Base-by-base conservation (phyloP, 1,284 basidiomycete species). In the Trichosporon asahii region DNA sequence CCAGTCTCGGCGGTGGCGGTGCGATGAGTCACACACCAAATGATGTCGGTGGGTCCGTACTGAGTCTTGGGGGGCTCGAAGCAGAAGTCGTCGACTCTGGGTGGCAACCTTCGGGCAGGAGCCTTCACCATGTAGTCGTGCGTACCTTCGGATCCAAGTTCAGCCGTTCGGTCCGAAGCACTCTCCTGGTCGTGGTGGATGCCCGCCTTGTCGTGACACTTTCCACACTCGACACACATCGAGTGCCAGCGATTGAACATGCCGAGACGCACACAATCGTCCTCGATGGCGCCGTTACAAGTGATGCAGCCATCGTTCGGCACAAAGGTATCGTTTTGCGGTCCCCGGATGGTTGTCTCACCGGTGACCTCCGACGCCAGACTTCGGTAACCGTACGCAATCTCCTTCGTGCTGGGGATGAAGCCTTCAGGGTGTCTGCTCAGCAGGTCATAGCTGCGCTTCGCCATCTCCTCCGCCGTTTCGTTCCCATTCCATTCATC, bases 181-280 rank as follows among this genome's bases (percentile, higher is more conserved):
- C 67, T 73, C 49, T 66, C 71, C 63, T 75, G 60, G 69, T 79
- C 70, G 31, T 69, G 72, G 44, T 37, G 55, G 74, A 79, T 81
- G 15, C 90, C 88, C 46, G 94, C 92, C 37, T 87, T 86, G 79
- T 90, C 92, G 15, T 92, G 91, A 78, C 97, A 98, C 21, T 85
- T 86, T 14, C 84, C 83, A 77, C 96, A 99, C 73, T 90, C 89
- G 60, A 99, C 85, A 82, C 96, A 99, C 33, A 91, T 88, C 2
- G 93, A 92, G 83, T 99, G 97, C 97, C 97, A 99, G 66, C 97
- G 88, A 79, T 94, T 90, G 84, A 95, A 95, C 35, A 94, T 95
- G 44, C 95, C 95, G 33, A 96, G 85, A 68, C 96, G 88, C 53
- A 94, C 90, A 79, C 97, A 99, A 78, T 99, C 96, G 81, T 99